Percentiles rank a stretch among this genome's conserved stretches.
phyloP scores from a whole-genome alignment of 2,329 filamentous ascomycete genomes.

The Arthroderma sp. region DNA sequence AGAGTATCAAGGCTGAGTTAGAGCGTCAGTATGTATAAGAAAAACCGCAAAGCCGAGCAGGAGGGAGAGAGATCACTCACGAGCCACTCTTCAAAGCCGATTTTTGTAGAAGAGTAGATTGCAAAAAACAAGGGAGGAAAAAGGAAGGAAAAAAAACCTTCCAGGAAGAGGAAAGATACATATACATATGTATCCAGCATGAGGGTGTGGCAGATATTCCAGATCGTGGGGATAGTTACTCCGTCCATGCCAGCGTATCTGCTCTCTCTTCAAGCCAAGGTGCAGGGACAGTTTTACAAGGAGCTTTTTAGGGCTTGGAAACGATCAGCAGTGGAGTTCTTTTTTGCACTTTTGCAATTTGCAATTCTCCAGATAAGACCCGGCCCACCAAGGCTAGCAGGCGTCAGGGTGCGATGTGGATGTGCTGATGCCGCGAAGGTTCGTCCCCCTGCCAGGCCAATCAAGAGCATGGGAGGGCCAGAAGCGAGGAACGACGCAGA shows the following conservation, averaged over 20 bases:
- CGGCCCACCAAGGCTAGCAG: not conserved
- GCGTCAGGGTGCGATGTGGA: conserved; percentile 1
- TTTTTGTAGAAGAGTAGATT: not conserved
- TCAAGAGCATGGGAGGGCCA: not conserved
- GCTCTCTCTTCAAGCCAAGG: not conserved
- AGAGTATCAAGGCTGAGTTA: not conserved
- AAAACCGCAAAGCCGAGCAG: not conserved
- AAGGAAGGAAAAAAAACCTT: not conserved
- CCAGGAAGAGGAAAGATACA: not conserved
- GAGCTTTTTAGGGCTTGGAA: conserved; percentile 4
- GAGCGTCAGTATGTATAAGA: not conserved
- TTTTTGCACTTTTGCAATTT: not conserved
- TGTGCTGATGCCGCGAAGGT: conserved; percentile 5
- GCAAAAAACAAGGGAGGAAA: not conserved
- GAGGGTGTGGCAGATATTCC: not conserved
- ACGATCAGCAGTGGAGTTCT: conserved; percentile 3
- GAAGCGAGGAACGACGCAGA: not conserved
- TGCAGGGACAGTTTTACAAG: conserved; percentile 5
- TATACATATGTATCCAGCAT: not conserved
- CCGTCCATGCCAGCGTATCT: not conserved
- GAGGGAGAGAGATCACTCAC: not conserved
- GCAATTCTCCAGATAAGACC: conserved; percentile 1
- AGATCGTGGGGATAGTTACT: conserved; percentile 1
- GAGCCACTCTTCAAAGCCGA: conserved; percentile 4
- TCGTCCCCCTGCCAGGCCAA: not conserved